Evolutionary conservation across 768 basidiomycete species (phyloP).

Genomic region (Pisolithus sp.): DNA sequence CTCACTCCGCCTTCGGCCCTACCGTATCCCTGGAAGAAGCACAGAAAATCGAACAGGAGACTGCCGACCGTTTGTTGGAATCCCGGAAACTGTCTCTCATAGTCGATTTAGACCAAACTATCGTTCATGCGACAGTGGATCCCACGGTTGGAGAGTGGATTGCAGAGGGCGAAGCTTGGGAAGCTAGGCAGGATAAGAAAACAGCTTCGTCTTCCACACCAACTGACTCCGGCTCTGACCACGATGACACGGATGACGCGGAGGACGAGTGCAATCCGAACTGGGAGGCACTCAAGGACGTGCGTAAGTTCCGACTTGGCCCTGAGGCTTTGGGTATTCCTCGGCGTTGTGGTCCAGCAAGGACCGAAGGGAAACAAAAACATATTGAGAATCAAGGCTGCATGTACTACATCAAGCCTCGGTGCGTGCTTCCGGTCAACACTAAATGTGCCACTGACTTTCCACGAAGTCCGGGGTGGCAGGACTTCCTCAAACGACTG

Average conservation of each 20-base stretch:
- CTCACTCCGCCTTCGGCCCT: conserved; percentile 85
- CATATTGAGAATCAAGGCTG: conserved; percentile 72
- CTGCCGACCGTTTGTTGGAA: conserved; percentile 69
- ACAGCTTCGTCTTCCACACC: conserved; percentile 29
- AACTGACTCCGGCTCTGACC: conserved; percentile 28
- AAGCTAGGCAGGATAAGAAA: conserved; percentile 47
- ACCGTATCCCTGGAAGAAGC: conserved; percentile 93
- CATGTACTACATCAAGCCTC: conserved; percentile 96
- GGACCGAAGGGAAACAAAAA: conserved; percentile 55
- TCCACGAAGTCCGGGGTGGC: conserved; percentile 66
- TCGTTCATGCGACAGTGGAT: conserved; percentile 97
- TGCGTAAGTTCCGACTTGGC: conserved; percentile 80
- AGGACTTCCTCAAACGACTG: conserved; percentile 65
- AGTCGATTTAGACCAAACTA: conserved; percentile 98
- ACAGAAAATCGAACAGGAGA: conserved; percentile 78
- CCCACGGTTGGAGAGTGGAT: conserved; percentile 99
- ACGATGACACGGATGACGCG: conserved; percentile 34
- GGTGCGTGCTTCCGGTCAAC: conserved; percentile 44
- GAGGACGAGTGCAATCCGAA: conserved; percentile 82
- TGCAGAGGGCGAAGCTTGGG: conserved; percentile 75
- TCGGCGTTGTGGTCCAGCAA: conserved; percentile 32
- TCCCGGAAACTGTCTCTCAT: conserved; percentile 84
- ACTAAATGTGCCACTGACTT: not conserved
- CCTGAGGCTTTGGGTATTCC: conserved; percentile 63
- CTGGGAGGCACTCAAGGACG: conserved; percentile 86